Evolutionary conservation across 2,329 filamentous ascomycete genomes (phyloP), one percentile per base, ranked within the genome.

Genomic region (Sphaerulina populicola): DNA sequence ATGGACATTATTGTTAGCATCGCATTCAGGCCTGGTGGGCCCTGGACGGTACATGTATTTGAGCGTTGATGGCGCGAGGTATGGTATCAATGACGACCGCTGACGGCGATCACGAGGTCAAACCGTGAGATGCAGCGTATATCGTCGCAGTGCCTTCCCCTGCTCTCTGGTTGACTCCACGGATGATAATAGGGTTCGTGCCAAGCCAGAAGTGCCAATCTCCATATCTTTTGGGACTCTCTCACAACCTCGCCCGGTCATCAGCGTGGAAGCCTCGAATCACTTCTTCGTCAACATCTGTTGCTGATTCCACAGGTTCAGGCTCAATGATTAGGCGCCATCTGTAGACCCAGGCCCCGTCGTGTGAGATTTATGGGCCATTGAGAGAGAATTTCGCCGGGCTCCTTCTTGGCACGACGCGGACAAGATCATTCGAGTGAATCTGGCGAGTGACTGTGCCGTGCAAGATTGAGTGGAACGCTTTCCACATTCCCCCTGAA

Each of bases 31-130:
- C n/a, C 36, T 33, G 14, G 33, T 41, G 7, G 14, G 15, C n/a
- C 29, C 33, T n/a, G 31, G 12, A 35, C 10, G 4, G 30, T n/a
- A n/a, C n/a, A n/a, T n/a, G n/a, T 53, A 47, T 37, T 31, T 2
- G 12, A 51, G 42, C 49, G 46, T 51, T 23, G 49, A 44, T 15
- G 38, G 52, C 51, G 30, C 38, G 15, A 47, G 51, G 18, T 43
- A 38, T 12, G 12, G 23, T 33, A 42, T 29, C 30, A 38, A 43
- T 21, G 41, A 23, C 36, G 43, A 41, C 37, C 15, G 23, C 6
- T 44, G 30, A 9, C 29, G 47, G 18, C 18, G 43, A 37, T 30
- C 36, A 8, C 11, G 39, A 18, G 15, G 18, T 4, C 37, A 27
- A 27, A 27, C 23, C 6, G 23, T 12, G 31, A 9, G 31, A 11